Percentiles rank a stretch among this genome's conserved stretches.
phyloP scores from a whole-genome alignment of 768 basidiomycete species.

The Royoungia palumana region DNA sequence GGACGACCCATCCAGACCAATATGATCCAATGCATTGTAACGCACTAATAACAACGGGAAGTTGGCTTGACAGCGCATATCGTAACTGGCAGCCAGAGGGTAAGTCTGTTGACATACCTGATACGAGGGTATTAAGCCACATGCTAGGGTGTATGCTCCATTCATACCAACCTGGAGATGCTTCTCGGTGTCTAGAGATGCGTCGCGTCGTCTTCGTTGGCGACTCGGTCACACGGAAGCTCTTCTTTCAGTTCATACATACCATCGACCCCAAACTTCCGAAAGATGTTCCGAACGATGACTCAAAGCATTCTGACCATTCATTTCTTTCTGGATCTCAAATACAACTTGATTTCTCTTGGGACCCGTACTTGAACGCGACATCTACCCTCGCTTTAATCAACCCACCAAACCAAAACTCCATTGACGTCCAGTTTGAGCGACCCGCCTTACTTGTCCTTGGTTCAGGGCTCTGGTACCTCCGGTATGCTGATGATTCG shows the following conservation, averaged over 20 bases:
- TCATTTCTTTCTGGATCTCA: slow-evolving; percentile 43
- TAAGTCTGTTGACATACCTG: slow-evolving; percentile 25
- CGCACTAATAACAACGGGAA: slow-evolving; percentile 65
- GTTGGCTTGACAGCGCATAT: slow-evolving; percentile 68
- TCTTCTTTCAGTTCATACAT: slow-evolving; percentile 75
- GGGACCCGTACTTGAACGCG: slow-evolving; percentile 88
- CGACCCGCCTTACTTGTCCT: slow-evolving; percentile 71
- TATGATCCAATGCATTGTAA: slow-evolving; percentile 72
- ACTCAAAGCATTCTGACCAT: slow-evolving; percentile 69
- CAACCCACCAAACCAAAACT: slow-evolving; percentile 7
- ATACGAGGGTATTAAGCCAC: slow-evolving; percentile 8
- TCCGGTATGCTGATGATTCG: slow-evolving; percentile 67
- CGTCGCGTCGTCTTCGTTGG: slow-evolving; percentile 74
- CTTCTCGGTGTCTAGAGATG: slow-evolving; percentile 51
- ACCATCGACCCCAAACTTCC: slow-evolving; percentile 57
- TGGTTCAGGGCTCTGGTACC: slow-evolving; percentile 87
- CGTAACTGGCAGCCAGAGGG: slow-evolving; percentile 89
- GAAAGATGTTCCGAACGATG: slow-evolving; percentile 47
- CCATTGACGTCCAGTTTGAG: slow-evolving; percentile 7
- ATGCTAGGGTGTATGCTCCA: slow-evolving; percentile 75
- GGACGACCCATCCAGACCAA: slow-evolving; percentile 46
- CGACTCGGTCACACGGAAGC: slow-evolving; percentile 75
- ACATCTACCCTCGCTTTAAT: slow-evolving; percentile 52
- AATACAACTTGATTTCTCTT: slow-evolving; percentile 57
- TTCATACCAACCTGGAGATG: slow-evolving; percentile 55